These are phyloP conservation scores for Metschnikowia hibisci DNA, from an alignment of 805 yeast species.

Conservation along the genomic window DNA sequence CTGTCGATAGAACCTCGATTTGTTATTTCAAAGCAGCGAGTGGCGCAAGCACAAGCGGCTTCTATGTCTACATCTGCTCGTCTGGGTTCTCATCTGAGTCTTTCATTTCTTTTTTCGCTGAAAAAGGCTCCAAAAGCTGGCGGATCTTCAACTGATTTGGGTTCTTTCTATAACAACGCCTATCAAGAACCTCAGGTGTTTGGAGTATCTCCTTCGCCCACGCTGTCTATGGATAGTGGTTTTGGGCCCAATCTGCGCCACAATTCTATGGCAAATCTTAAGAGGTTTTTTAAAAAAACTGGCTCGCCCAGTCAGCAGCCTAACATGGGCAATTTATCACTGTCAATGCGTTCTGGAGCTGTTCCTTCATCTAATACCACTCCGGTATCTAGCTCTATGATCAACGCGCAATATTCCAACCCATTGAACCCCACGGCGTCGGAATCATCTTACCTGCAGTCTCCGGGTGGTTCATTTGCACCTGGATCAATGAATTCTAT, in stretches of 20 bases:
- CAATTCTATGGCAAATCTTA: constrained; percentile 74
- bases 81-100: constrained; percentile 43
- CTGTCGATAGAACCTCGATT: constrained; percentile 79
- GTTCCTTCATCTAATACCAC: constrained; percentile 14
- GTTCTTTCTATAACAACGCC: constrained; percentile 37
- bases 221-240: constrained; percentile 36
- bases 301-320: constrained; percentile 19
- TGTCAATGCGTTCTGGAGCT: constrained; percentile 21
- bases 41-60: constrained; percentile 46
- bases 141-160: constrained; percentile 37
- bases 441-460: constrained; percentile 33
- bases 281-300: constrained; percentile 62
- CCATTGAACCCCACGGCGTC: constrained; percentile 33
- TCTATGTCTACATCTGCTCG: constrained; percentile 30
- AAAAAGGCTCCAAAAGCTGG: constrained; percentile 35
- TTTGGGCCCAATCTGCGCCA: constrained; percentile 43
- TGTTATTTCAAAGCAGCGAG: constrained; percentile 74
- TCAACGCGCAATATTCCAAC: constrained; percentile 25
- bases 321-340: constrained; percentile 21
- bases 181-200: constrained; percentile 14
- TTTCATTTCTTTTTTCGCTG: constrained; percentile 46
- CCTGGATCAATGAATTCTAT: constrained; percentile 14
- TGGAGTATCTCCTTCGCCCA: constrained; percentile 30
- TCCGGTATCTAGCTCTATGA: constrained; percentile 21
- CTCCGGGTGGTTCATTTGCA: constrained; percentile 24